Evolutionary conservation across 2,329 filamentous ascomycete genomes (phyloP).

Genomic region (Colletotrichum plurivorum): DNA sequence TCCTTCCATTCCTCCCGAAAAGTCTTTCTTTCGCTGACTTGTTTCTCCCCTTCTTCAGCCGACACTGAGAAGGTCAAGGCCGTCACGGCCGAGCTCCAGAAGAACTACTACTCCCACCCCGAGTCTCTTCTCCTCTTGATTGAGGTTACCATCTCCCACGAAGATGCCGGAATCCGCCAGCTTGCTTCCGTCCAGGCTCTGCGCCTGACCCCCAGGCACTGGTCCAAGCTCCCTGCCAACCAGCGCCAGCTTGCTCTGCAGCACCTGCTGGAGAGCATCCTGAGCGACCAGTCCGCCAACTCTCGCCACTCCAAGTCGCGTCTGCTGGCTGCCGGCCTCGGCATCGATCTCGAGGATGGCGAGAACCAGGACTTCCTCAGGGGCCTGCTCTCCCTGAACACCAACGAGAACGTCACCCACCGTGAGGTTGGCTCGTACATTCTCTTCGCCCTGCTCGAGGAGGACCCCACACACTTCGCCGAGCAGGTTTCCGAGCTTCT

Average conservation of each 20-base stretch:
- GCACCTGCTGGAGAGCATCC: conserved; percentile 85
- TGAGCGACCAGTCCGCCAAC: conserved; percentile 82
- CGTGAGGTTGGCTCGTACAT: conserved; percentile 95
- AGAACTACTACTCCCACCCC: conserved; percentile 91
- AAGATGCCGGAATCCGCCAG: conserved; percentile 82
- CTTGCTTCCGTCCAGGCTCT: conserved; percentile 92
- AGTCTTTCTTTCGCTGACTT: conserved; percentile 49
- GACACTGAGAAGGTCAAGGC: conserved; percentile 92
- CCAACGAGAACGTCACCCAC: conserved; percentile 80
- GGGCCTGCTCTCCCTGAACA: conserved; percentile 84
- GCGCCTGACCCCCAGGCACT: conserved; percentile 87
- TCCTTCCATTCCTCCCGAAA: conserved; percentile 2
- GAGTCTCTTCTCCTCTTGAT: conserved; percentile 88
- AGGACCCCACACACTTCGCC: conserved; percentile 85
- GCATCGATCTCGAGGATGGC: conserved; percentile 79
- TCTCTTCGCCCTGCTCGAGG: conserved; percentile 91
- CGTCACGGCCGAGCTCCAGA: conserved; percentile 90
- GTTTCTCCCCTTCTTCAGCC: conserved; percentile 66
- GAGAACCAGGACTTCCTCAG: conserved; percentile 88
- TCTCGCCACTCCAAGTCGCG: conserved; percentile 90
- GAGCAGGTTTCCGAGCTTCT: conserved; percentile 87
- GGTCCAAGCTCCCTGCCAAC: conserved; percentile 78
- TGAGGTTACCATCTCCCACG: conserved; percentile 87
- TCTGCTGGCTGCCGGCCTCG: conserved; percentile 88
- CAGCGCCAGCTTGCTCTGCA: conserved; percentile 87